These are phyloP conservation scores for Mangifera indica DNA, from an alignment of 345 rosid species.

Conservation along the genomic window DNA sequence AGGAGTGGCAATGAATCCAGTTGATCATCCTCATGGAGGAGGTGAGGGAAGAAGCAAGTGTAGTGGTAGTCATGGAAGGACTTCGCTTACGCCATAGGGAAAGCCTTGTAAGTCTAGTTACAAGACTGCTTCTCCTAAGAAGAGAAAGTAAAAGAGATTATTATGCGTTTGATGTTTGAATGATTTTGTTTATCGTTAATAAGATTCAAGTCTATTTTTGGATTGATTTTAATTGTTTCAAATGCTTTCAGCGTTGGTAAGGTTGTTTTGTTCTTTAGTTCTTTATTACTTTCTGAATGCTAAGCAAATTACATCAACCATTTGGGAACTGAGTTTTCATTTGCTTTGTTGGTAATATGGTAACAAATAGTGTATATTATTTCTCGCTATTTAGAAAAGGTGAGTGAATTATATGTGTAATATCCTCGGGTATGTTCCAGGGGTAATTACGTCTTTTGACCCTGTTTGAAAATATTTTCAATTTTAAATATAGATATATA, in stretches of 20 bases:
- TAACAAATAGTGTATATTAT: too few relatives aligned
- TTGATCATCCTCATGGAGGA: slow-evolving; percentile 97
- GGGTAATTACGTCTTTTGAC: too few relatives aligned
- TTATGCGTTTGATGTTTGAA: neutral
- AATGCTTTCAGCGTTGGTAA: neutral
- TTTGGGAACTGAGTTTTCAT: too few relatives aligned
- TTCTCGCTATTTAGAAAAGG: too few relatives aligned
- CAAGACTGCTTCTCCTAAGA: slow-evolving; percentile 56
- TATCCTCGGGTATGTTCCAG: too few relatives aligned
- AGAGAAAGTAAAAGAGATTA: slow-evolving; percentile 34
- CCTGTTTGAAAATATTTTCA: too few relatives aligned
- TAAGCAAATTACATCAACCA: neutral
- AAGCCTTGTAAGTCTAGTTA: slow-evolving; percentile 84
- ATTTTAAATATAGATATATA: too few relatives aligned
- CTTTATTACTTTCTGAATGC: neutral
- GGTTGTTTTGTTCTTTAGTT: neutral
- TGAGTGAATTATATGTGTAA: too few relatives aligned
- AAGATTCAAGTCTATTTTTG: neutral
- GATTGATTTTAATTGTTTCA: neutral
- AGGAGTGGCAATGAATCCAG: slow-evolving; percentile 86
- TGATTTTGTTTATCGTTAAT: neutral
- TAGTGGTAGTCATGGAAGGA: slow-evolving; percentile 62
- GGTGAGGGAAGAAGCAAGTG: slow-evolving; percentile 95
- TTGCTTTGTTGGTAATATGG: too few relatives aligned
- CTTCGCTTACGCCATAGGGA: slow-evolving; percentile 83